These are phyloP conservation scores for Mycena latifolia DNA, from an alignment of 768 basidiomycete genomes.

Conservation along the genomic window DNA sequence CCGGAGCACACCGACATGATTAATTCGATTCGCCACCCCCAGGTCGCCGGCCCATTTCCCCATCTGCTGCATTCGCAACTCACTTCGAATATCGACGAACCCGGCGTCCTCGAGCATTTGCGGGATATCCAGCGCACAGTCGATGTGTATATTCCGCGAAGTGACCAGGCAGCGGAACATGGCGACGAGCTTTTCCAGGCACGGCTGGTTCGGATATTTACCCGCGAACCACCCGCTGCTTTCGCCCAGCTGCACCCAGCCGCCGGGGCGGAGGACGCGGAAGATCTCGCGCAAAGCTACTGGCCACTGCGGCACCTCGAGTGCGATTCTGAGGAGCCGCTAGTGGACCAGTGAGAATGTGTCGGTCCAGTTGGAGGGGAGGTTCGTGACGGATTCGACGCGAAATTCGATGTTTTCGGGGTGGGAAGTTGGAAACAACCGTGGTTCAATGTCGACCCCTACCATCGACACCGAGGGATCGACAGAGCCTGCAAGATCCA, in stretches of 20 bases:
- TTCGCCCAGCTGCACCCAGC: no score
- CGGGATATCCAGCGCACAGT: slow-evolving; percentile 24
- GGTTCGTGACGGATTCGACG: slow-evolving; percentile 18
- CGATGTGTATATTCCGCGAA: slow-evolving; percentile 21
- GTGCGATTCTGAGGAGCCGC: slow-evolving; percentile 30
- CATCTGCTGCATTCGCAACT: slow-evolving; percentile 28
- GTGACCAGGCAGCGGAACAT: slow-evolving; percentile 18
- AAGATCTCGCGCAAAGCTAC: slow-evolving; percentile 28
- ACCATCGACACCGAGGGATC: no score
- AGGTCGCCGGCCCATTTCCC: slow-evolving; percentile 27
- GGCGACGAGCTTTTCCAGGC: slow-evolving; percentile 18
- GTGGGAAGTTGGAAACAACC: slow-evolving; percentile 23
- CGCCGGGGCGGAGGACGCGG: slow-evolving; percentile 33
- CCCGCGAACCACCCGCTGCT: no score
- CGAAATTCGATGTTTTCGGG: slow-evolving; percentile 26
- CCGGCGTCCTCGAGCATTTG: slow-evolving; percentile 33
- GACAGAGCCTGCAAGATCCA: slow-evolving; percentile 21
- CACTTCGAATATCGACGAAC: slow-evolving; percentile 30
- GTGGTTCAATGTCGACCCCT: no score
- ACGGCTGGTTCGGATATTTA: no score
- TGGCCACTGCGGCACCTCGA: slow-evolving; percentile 24
- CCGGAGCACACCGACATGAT: slow-evolving; percentile 15
- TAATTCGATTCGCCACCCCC: slow-evolving; percentile 10
- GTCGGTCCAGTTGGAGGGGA: slow-evolving; percentile 29
- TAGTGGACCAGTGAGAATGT: slow-evolving; percentile 34